Percentiles rank a stretch among this genome's conserved stretches.
phyloP scores from a whole-genome alignment of 2,329 filamentous ascomycete genomes.

The Alternaria sp. region DNA sequence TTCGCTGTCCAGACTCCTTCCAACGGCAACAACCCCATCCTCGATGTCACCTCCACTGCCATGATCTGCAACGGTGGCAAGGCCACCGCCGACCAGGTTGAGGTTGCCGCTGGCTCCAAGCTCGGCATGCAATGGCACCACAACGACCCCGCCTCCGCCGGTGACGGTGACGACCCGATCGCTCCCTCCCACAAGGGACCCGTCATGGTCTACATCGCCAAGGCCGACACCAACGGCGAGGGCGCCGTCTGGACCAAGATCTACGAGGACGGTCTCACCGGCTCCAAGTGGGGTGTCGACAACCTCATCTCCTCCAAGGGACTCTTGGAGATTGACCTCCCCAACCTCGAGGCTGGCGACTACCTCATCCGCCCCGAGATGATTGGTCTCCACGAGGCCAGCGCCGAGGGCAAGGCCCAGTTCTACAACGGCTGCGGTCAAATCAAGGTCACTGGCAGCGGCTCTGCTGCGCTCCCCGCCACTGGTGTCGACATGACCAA shows the following conservation, averaged over 20 bases:
- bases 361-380: conserved; percentile 54
- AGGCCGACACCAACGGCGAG: conserved; percentile 50
- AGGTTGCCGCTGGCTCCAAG: conserved; percentile 56
- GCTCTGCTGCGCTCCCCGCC: conserved; percentile 35
- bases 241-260: conserved; percentile 59
- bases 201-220: conserved; percentile 60
- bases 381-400: conserved; percentile 52
- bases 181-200: conserved; percentile 60
- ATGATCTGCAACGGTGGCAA: conserved; percentile 48
- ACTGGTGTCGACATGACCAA: conserved; percentile 54
- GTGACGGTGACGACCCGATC: conserved; percentile 58
- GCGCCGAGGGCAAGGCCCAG: conserved; percentile 45
- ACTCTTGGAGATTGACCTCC: conserved; percentile 48
- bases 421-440: conserved; percentile 54
- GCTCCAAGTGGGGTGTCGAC: conserved; percentile 47
- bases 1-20: conserved; percentile 54
- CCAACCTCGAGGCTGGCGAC: conserved; percentile 45
- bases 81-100: conserved; percentile 48
- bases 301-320: conserved; percentile 51
- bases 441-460: conserved; percentile 45
- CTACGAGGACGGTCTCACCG: conserved; percentile 46
- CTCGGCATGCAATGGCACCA: conserved; percentile 58
- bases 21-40: conserved; percentile 47
- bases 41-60: conserved; percentile 42
- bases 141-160: conserved; percentile 42